Evolutionary conservation across 179 eudicot species (phyloP), one percentile per base, ranked within the genome.

Genomic region (Beta macrorhiza): DNA sequence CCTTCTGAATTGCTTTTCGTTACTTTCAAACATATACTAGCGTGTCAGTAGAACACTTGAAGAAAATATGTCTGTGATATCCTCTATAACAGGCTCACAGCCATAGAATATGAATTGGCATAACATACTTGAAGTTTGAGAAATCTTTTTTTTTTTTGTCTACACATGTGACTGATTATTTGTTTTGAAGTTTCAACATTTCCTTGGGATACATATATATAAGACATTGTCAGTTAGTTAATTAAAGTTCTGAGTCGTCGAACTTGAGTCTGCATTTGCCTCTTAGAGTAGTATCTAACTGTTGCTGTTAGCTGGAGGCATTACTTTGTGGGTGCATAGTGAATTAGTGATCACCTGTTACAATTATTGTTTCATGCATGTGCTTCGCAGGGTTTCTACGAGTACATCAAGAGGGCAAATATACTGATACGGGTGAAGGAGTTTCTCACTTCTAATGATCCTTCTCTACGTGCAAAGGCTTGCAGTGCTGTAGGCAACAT

Each of bases 401-500:
- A 94, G 84, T 86, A 86, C 83, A 89, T 97, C 13, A 78, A 91
- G 72, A 91, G 86, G 80, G 99, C 98, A 78, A 89, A 89, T 82
- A 85, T 97, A 77, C 84, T 94, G 90, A 84, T 82, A 76, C 89
- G 82, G 71, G 81, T 97, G 78, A 97, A 90, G 88, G 89, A 83
- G 78, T 93, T 93, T 83, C 96, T 97, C 83, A 86, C 82, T 29
- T 88, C 88, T 83, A 93, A 91, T 88, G 97, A 97, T 89, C 89
- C 96, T 53, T 90, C 90, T 80, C 64, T 97, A 77, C 97, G 99
- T 67, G 92, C 93, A 67, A 94, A 91, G 87, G 84, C 97, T 53
- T 97, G 98, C 90, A 94, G 95, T 84, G 98, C 97, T 74, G 32
- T 97, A 75, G 99, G 99, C 75, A 94, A 97, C 82, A 91, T 94